Evolutionary conservation across 139 green algal species (phyloP).

Genomic region (Tetratostichococcus sp.): DNA sequence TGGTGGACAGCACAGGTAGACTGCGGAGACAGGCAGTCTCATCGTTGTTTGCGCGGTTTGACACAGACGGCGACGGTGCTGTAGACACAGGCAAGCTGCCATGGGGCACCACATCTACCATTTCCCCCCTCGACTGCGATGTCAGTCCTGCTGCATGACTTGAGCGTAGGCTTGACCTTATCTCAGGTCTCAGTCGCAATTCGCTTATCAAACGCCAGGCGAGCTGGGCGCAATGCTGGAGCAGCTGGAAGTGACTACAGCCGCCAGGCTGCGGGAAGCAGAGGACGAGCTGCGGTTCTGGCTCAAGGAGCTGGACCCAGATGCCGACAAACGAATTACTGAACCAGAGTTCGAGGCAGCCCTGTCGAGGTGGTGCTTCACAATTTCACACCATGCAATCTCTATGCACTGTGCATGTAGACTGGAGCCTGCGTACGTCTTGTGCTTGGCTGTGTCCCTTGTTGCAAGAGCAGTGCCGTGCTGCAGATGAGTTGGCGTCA

Average conservation of each 20-base stretch:
- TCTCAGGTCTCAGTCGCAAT: no score
- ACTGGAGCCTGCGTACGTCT: no score
- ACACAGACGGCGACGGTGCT: conserved; percentile 27
- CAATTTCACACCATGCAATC: no score
- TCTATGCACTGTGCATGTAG: no score
- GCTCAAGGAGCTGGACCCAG: conserved; percentile 33
- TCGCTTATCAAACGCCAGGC: no score
- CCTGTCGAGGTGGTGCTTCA: conserved; percentile 15
- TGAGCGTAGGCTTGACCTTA: neutral
- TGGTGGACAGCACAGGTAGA: neutral
- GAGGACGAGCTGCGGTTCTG: conserved; percentile 1
- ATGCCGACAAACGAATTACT: conserved; percentile 24
- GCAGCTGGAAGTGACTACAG: conserved; percentile 14
- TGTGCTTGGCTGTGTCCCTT: no score
- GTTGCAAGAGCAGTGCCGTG: no score
- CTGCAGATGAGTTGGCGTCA: no score
- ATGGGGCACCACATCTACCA: neutral
- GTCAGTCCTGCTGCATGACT: no score
- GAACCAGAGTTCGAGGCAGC: conserved; percentile 23
- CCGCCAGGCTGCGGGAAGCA: neutral
- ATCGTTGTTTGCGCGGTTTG: conserved; percentile 39
- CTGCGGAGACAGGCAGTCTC: neutral
- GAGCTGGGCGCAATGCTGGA: conserved; percentile 32
- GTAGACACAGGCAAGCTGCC: conserved; percentile 29
- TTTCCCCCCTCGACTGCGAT: no score